Evolutionary conservation across 768 basidiomycete genomes (phyloP), one percentile per base, ranked within the genome.

Genomic region (Naganishia vaughanmartiniae): DNA sequence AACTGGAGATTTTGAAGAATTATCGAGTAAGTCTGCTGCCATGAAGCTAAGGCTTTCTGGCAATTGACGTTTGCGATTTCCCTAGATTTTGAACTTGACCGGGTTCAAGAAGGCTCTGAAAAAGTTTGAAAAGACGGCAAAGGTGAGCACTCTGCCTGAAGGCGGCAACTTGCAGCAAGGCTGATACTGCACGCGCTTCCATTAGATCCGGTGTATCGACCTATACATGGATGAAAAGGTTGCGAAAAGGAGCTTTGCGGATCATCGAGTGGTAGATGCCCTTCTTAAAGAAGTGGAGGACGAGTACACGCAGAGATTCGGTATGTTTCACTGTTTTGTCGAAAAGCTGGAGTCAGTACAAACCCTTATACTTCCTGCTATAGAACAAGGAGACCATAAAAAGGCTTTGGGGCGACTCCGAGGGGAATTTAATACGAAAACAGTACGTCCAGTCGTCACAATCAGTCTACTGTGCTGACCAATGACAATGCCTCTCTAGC

Each of bases 51-150:
- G 15, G 34, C 55, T 19, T 86, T 77, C 45, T 14, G 11, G 7
- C 34, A 21, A 31, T 10, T 15, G 4, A 51, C 28, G 55, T 11
- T 73, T 92, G 60, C 21, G 6, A 7, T 15, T 36, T n/a, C n/a
- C 10, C 14, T 45, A 63, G 89, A 87, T 90, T 54, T 81, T 97
- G 48, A 98, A 99, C 79, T 80, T 93, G 12, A 90, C 91, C 0
- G 96, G 95, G 0, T 93, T 96, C 79, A 85, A 91, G 82, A 94
- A 93, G 81, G 85, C 93, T 24, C 87, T 97, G 76, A 88, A 86
- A 72, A 90, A 88, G 77, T 84, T 88, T 69, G 93, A 94, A 81
- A 91, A 92, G 79, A 89, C 89, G 67, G 87, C 92, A 17, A 87
- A 85, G 79, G 89, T 89, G 26, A 28, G 60, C 21, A 28, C 2